Base-by-base conservation (phyloP, 495 filamentous ascomycete species). In the Penicillium alfredii region DNA sequence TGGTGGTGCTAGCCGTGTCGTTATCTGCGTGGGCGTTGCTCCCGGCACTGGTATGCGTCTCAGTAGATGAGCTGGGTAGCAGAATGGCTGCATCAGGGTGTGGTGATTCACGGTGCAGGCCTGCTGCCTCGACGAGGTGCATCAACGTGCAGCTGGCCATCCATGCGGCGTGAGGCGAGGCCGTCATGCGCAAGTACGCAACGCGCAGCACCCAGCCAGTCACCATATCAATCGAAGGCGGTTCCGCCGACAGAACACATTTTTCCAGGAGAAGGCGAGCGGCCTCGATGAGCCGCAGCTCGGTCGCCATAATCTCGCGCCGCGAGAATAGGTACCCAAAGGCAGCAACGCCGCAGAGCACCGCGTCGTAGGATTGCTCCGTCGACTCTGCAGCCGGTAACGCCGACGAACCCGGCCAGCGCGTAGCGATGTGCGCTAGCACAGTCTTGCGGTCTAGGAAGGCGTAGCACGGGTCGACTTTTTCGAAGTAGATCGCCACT, bases 61-160 rank as follows among this genome's bases (percentile, higher is more conserved):
- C 50, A 6, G 50, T 35, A 4, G 40, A 24, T 35, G 48, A 12
- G 6, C 16, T 15, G 22, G 23, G 23, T 20, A 36, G 24, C 4
- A 51, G 35, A 16, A 46, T 30, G 37, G 43, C 37, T 16, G 50
- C 16, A 24, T 46, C 42, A 25, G 35, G 25, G 24, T 49, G 36
- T 14, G 66, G 32, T 0, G 44, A 41, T 43, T 77, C 71, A 8
- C 67, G 49, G 30, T 77, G 72, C 3, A 77, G 47, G 3, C 73
- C 72, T 7, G 65, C 64, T 1, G 73, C 64, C 45, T 78, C 74
- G 15, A 73, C 57, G 30, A 76, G 45, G 38, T 78, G 74, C 60
- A 79, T 70, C 16, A 72, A 43, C 6, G 63, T 71, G 44, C 69
- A 73, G 29, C 68, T 74, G 3, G 71, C 71, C 62, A 77, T 70